phyloP scores from a whole-genome alignment of 345 rosid species.

The Laguncularia racemosa region DNA sequence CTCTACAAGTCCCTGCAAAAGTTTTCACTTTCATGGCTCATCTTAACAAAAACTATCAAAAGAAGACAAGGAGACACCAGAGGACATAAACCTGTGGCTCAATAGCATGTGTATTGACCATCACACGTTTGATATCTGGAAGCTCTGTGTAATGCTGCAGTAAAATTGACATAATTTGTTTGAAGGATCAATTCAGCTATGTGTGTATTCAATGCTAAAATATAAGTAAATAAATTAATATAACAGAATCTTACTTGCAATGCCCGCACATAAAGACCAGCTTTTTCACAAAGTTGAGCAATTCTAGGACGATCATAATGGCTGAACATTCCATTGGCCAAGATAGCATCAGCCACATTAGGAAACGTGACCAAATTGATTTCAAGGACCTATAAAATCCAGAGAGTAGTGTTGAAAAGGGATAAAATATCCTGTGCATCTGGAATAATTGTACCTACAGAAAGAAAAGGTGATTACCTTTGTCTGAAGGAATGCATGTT shows the following conservation, averaged over 20 bases:
- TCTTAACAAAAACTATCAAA: constrained; percentile 3
- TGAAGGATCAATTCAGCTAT: not conserved
- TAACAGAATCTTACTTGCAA: constrained; percentile 54
- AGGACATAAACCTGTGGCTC: constrained; percentile 82
- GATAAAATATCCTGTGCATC: not conserved
- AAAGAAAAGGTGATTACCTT: constrained; percentile 40
- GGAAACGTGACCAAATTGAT: constrained; percentile 98
- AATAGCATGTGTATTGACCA: constrained; percentile 98
- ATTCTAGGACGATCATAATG: constrained; percentile 97
- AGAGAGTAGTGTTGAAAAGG: constrained; percentile 8
- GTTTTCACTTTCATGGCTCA: constrained; percentile 1
- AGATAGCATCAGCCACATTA: constrained; percentile 95
- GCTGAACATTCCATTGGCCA: constrained; percentile 96
- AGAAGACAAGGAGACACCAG: constrained; percentile 8
- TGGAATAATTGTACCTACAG: not conserved
- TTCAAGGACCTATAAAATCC: constrained; percentile 69
- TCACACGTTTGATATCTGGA: constrained; percentile 97
- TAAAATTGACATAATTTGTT: not conserved
- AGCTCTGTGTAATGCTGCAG: constrained; percentile 95
- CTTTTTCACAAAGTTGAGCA: constrained; percentile 99
- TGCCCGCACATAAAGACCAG: constrained; percentile 90
- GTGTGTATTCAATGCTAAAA: not conserved
- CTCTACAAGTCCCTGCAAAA: constrained; percentile 85
- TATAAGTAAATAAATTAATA: not conserved
- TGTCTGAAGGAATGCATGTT: constrained; percentile 84